phyloP scores from a whole-genome alignment of 2,329 filamentous ascomycete species.

The Fusarium praegraminearum region DNA sequence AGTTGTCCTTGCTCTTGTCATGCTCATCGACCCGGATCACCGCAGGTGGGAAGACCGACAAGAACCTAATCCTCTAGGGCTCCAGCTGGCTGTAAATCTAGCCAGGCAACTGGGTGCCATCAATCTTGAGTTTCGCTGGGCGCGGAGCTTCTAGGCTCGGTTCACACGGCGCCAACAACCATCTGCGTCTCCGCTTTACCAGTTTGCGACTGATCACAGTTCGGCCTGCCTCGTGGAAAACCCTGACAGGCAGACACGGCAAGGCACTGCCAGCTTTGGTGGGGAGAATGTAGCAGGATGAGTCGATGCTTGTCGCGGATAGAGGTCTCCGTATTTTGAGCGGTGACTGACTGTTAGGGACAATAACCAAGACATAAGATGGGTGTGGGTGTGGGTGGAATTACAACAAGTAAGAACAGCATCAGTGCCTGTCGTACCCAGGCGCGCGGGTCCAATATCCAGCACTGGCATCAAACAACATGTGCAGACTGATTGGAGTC shows the following conservation, averaged over 20 bases:
- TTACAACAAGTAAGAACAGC: conserved; percentile 19
- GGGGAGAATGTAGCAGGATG: conserved; percentile 24
- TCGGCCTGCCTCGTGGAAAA: conserved; percentile 15
- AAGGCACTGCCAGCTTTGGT: conserved; percentile 32
- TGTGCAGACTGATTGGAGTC: conserved; percentile 24
- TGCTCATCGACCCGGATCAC: conserved; percentile 41
- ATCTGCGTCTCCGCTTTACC: conserved; percentile 39
- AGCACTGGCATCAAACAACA: conserved; percentile 17
- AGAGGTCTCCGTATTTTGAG: conserved; percentile 33
- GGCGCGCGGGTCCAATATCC: conserved; percentile 25
- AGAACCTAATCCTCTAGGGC: conserved; percentile 36
- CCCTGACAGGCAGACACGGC: conserved; percentile 23
- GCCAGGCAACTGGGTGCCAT: conserved; percentile 34
- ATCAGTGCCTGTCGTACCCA: conserved; percentile 24
- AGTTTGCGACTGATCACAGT: conserved; percentile 32
- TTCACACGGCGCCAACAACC: conserved; percentile 31
- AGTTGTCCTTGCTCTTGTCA: conserved; percentile 37
- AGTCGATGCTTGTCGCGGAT: conserved; percentile 24
- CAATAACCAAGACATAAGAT: conserved; percentile 11
- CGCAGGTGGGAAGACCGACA: conserved; percentile 26
- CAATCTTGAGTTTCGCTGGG: conserved; percentile 30
- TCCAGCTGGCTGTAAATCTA: conserved; percentile 33
- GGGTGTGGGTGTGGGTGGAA: conserved; percentile 18
- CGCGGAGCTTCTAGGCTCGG: conserved; percentile 24
- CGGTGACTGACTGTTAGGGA: conserved; percentile 37